A percentile compares a stretch with the other conserved stretches of the same genome.
Conservation (phyloP, 108 stramenopile species). For the Pinguiococcus pyrenoidosus region DNA sequence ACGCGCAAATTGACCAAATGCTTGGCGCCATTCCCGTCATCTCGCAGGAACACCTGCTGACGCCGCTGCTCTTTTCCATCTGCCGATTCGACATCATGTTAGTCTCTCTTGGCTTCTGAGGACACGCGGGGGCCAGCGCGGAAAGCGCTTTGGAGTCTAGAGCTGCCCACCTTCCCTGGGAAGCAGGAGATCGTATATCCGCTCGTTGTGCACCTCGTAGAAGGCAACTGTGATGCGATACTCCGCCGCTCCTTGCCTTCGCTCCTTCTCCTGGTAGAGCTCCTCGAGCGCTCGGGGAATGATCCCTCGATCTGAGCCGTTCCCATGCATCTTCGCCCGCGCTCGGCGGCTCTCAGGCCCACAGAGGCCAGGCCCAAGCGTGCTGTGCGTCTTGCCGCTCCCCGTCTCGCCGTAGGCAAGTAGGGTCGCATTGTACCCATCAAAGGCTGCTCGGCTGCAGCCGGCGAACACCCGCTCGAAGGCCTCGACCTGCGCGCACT, state of each 20-base stretch:
- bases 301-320: neutral
- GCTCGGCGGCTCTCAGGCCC: neutral
- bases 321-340: neutral
- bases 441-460: neutral
- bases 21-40: too few relatives aligned
- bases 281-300: neutral
- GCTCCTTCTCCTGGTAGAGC: neutral
- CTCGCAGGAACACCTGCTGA: too few relatives aligned
- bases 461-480: neutral
- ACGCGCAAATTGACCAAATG: too few relatives aligned
- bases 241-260: neutral
- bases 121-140: too few relatives aligned
- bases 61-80: too few relatives aligned
- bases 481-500: too few relatives aligned
- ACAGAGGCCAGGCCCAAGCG: conserved; percentile 4
- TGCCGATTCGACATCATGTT: too few relatives aligned
- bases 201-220: conserved; percentile 40
- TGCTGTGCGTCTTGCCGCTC: conserved; percentile 23
- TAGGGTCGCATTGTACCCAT: conserved; percentile 14
- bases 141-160: too few relatives aligned
- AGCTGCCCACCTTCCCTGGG: too few relatives aligned
- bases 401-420: conserved; percentile 29
- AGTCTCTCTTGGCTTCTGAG: too few relatives aligned
- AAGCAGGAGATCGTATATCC: conserved; percentile 15
- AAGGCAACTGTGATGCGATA: conserved; percentile 3